Base-by-base conservation (phyloP, 805 yeast genomes). In the Wickerhamomyces chambardii region DNA sequence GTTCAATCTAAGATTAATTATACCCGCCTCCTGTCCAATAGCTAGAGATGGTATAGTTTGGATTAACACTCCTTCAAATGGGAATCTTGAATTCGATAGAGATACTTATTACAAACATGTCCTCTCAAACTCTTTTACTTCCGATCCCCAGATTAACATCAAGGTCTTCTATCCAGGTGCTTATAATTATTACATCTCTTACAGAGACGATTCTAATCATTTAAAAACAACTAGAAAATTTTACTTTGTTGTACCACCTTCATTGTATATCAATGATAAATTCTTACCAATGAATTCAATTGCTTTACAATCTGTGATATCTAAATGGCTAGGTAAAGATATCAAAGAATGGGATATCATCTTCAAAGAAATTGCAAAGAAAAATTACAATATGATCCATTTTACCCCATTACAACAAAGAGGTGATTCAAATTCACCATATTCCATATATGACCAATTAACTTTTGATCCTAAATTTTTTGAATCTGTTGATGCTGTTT, bases 361-460 rank as follows among this genome's bases (percentile, higher is more conserved):
- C 37, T 83, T 90, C 39, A 53, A 56, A 2, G 70, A 71, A 31
- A 70, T 90, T 31, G 59, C 78, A 14, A 53, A 59, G 8, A 92
- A 92, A 57, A 89, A 92, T 16, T 90, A 90, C 63, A 92, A 92
- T 57, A 85, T 90, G 96, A 66, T 92, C 30, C 98, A 90, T 63
- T 90, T 90, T 56, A 89, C 97, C 6, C 98, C 98, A 0, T 65
- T 90, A 46, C 96, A 90, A 58, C 62, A 78, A 43, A 69, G 97
- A 37, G 98, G 98, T 25, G 81, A 70, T 41, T 84, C 95, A 1
- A 73, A 89, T 55, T 89, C 97, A 6, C 98, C 98, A 0, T 90
- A 89, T 53, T 84, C 96, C 4, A 85, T 90, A 36, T 79, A 62
- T 47, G 96, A 90, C 55, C 97, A 92, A 58, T 68, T 86, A 40